Percentiles rank a stretch among this genome's conserved stretches.
These are phyloP conservation scores for Cichorium intybus DNA, from an alignment of 140 eudicot genomes.

Conservation along the genomic window DNA sequence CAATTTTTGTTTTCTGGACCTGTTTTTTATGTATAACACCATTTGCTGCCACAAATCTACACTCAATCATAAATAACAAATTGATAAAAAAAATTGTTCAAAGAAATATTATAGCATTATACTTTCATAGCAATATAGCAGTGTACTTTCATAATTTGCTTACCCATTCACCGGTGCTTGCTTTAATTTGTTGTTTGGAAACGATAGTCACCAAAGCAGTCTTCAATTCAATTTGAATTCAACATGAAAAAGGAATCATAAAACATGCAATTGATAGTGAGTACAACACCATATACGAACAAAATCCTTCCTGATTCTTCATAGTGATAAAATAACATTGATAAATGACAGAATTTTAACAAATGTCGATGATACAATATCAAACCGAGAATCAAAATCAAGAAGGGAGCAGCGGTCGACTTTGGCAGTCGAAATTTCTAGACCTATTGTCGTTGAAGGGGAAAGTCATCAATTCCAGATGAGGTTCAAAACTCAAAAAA, in stretches of 20 bases:
- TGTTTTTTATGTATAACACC: too few relatives aligned
- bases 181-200: constrained; percentile 96
- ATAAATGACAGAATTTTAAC: not conserved
- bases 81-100: not conserved
- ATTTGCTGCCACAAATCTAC: constrained; percentile 65
- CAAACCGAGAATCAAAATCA: too few relatives aligned
- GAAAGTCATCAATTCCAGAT: too few relatives aligned
- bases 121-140: not conserved
- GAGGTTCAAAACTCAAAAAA: too few relatives aligned
- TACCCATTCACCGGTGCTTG: constrained; percentile 93
- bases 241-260: not conserved
- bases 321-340: not conserved
- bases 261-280: too few relatives aligned
- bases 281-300: constrained; percentile 1
- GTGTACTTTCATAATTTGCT: constrained; percentile 93
- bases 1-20: too few relatives aligned
- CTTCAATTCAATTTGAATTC: constrained; percentile 69
- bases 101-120: not conserved
- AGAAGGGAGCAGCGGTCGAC: too few relatives aligned
- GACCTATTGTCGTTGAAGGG: too few relatives aligned
- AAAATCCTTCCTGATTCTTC: not conserved
- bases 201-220: constrained; percentile 98
- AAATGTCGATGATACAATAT: not conserved
- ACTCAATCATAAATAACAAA: constrained; percentile 1
- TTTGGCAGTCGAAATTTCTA: too few relatives aligned